Percentiles rank a stretch among this genome's conserved stretches.
Conservation (phyloP, 176 grass and related monocot genomes). For the Oryza meyeriana region DNA sequence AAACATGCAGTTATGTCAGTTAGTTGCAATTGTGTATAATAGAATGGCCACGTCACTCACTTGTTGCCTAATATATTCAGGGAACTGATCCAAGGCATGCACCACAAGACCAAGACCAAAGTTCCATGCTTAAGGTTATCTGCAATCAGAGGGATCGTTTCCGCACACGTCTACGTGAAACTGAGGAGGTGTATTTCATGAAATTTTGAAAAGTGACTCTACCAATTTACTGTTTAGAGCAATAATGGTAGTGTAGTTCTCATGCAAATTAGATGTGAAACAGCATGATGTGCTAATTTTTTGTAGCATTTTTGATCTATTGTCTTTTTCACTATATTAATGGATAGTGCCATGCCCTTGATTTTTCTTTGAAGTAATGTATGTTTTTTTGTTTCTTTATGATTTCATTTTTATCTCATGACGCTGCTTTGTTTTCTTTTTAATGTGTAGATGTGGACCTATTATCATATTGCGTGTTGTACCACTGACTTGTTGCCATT, state of each 20-base stretch:
- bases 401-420: constrained; percentile 8
- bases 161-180: constrained; percentile 76
- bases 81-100: constrained; percentile 75
- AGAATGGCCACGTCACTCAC: neutral
- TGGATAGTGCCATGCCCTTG: neutral
- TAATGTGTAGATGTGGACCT: neutral
- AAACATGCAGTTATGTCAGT: constrained; percentile 23
- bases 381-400: constrained; percentile 18
- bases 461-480: neutral
- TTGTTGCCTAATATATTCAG: constrained; percentile 34
- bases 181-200: constrained; percentile 76
- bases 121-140: constrained; percentile 99
- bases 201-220: neutral
- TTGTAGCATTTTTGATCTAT: neutral
- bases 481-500: constrained; percentile 5
- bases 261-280: constrained; percentile 3
- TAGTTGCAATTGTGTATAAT: constrained; percentile 8
- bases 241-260: neutral
- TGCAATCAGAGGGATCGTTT: constrained; percentile 99
- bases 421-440: neutral
- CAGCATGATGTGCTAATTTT: neutral
- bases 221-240: constrained; percentile 20
- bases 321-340: neutral
- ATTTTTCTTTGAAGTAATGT: constrained; percentile 12
- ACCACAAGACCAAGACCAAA: constrained; percentile 89